Evolutionary conservation across 1,139 yeast genomes (phyloP).

Genomic region (Sugiyamaella paludigena): DNA sequence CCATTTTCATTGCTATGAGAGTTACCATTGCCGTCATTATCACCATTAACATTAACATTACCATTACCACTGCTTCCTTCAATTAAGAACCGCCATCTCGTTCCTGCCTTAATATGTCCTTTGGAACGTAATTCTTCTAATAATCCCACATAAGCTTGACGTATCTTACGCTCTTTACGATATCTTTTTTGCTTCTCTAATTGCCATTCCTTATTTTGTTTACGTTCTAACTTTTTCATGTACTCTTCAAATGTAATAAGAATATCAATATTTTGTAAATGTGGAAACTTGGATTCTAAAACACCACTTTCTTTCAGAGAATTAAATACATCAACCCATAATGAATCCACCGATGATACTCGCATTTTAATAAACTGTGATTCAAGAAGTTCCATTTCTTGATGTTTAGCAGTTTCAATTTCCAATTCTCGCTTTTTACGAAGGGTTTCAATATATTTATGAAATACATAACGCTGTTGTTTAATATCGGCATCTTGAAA

Average conservation of each 20-base stretch:
- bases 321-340: conserved; percentile 49
- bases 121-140: conserved; percentile 41
- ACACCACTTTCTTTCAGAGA: conserved; percentile 48
- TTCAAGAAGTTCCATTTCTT: conserved; percentile 27
- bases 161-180: conserved; percentile 60
- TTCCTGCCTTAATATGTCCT: conserved; percentile 51
- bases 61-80: background rate
- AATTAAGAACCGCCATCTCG: conserved; percentile 54
- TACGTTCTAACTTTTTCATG: conserved; percentile 46
- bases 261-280: conserved; percentile 58
- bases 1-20: too few species aligned
- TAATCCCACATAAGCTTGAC: conserved; percentile 55
- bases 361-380: conserved; percentile 36
- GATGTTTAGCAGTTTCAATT: conserved; percentile 20
- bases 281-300: conserved; percentile 54
- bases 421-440: conserved; percentile 41
- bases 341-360: conserved; percentile 28
- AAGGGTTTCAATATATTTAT: conserved; percentile 48
- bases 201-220: conserved; percentile 38
- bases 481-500: conserved; percentile 19
- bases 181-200: conserved; percentile 42
- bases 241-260: conserved; percentile 52
- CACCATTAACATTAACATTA: too few species aligned
- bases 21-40: background rate
- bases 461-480: conserved; percentile 43